These are phyloP conservation scores for Stephania cephalantha DNA, from an alignment of 164 flowering plant species.

Conservation along the genomic window DNA sequence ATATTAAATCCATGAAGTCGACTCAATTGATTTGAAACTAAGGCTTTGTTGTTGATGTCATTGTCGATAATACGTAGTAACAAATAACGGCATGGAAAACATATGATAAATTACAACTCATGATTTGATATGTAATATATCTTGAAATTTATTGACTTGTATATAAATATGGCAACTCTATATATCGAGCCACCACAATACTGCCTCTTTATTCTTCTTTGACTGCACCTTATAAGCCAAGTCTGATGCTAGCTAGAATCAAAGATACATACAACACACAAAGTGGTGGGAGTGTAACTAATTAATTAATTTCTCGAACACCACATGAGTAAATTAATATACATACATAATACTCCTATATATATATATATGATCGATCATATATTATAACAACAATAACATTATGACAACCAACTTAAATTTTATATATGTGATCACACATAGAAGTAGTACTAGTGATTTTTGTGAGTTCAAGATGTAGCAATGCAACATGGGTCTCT, in stretches of 20 bases:
- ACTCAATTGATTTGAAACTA: too few species aligned
- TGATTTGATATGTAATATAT: not conserved
- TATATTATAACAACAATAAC: not conserved
- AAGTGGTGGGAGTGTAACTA: not conserved
- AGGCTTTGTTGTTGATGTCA: too few species aligned
- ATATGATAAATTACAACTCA: not conserved
- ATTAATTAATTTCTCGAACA: too few species aligned
- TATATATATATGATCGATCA: not conserved
- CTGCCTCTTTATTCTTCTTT: not conserved
- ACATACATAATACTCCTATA: too few species aligned
- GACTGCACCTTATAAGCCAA: not conserved
- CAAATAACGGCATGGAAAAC: not conserved
- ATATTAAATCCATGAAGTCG: too few species aligned
- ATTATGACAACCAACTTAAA: too few species aligned
- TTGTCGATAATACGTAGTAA: too few species aligned
- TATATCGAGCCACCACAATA: too few species aligned
- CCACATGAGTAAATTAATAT: too few species aligned
- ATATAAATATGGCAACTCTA: too few species aligned
- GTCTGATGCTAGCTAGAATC: not conserved
- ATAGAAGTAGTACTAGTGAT: not conserved
- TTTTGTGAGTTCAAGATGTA: conserved; percentile 38
- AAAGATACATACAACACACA: not conserved
- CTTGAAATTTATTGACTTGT: too few species aligned
- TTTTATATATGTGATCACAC: not conserved
- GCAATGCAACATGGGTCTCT: conserved; percentile 72